Evolutionary conservation across 1,284 basidiomycete species (phyloP).

Genomic region (Sphaerobolus stellatus): DNA sequence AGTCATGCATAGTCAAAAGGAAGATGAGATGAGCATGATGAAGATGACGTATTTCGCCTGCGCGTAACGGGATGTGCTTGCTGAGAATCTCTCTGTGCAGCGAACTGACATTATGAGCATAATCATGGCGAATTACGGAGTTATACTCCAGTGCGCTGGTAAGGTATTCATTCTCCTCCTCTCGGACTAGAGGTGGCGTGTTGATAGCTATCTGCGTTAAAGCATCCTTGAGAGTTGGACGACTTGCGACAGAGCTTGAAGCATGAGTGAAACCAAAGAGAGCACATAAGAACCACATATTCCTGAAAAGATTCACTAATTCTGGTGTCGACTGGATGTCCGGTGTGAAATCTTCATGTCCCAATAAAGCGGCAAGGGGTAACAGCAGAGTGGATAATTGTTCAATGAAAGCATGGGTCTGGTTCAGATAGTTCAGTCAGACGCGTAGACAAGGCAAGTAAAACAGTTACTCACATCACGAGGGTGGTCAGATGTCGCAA

Average conservation of each 20-base stretch:
- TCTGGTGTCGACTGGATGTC: conserved; percentile 58
- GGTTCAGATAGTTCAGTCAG: conserved; percentile 14
- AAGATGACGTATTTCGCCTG: conserved; percentile 74
- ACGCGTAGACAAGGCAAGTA: background rate
- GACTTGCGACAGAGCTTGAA: conserved; percentile 2
- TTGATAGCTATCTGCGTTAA: conserved; percentile 82
- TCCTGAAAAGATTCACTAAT: conserved; percentile 83
- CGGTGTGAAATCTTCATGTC: conserved; percentile 72
- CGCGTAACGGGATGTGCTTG: conserved; percentile 68
- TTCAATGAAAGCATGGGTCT: conserved; percentile 84
- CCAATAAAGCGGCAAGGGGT: conserved; percentile 87
- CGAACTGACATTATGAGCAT: conserved; percentile 68
- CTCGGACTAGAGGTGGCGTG: conserved; percentile 84
- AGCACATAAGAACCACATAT: conserved; percentile 92
- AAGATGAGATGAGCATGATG: conserved; percentile 87
- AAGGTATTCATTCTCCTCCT: conserved; percentile 81
- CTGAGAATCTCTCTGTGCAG: conserved; percentile 67
- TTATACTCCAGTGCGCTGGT: conserved; percentile 93
- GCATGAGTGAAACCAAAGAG: conserved; percentile 70
- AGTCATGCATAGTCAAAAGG: conserved; percentile 82
- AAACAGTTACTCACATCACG: conserved; percentile 50
- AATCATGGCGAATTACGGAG: conserved; percentile 88
- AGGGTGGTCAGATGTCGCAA: conserved; percentile 61
- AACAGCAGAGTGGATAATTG: conserved; percentile 85
- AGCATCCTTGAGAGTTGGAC: conserved; percentile 59